These are phyloP conservation scores for Naegleria fowleri DNA, from an alignment of 208 protist species.

Conservation along the genomic window DNA sequence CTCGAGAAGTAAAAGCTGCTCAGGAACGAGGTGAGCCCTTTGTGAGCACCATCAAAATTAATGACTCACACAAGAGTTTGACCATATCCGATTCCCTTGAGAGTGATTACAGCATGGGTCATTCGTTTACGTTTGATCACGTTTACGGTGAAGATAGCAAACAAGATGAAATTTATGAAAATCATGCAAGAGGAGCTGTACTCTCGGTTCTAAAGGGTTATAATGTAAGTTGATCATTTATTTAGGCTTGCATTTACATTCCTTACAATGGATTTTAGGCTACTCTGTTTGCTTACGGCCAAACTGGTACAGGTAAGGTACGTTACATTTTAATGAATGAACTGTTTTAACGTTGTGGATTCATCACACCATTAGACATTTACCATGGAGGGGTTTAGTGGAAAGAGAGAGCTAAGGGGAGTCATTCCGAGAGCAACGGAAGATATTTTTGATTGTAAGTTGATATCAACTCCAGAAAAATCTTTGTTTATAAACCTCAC, in stretches of 20 bases:
- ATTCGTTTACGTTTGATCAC: constrained; percentile 52
- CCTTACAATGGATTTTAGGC: not conserved
- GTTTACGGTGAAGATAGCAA: constrained; percentile 52
- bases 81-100: constrained; percentile 67
- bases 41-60: constrained; percentile 60
- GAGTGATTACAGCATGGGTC: not conserved
- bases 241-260: constrained; percentile 27
- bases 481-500: constrained; percentile 33
- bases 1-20: constrained; percentile 52
- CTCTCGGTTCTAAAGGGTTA: constrained; percentile 75
- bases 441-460: constrained; percentile 72
- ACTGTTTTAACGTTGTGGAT: too few relatives aligned
- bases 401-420: constrained; percentile 52
- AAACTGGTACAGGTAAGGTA: constrained; percentile 84
- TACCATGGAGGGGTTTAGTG: constrained; percentile 68
- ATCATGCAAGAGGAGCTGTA: constrained; percentile 68
- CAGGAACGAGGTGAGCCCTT: constrained; percentile 44
- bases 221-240: constrained; percentile 73
- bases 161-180: constrained; percentile 73
- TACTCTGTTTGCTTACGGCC: constrained; percentile 61
- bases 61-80: constrained; percentile 51
- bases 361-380: too few relatives aligned
- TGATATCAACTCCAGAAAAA: constrained; percentile 29
- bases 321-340: constrained; percentile 53
- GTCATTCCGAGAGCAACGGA: constrained; percentile 85